phyloP scores from a whole-genome alignment of 2,329 filamentous ascomycete genomes.

The Penicillium capsulatum region DNA sequence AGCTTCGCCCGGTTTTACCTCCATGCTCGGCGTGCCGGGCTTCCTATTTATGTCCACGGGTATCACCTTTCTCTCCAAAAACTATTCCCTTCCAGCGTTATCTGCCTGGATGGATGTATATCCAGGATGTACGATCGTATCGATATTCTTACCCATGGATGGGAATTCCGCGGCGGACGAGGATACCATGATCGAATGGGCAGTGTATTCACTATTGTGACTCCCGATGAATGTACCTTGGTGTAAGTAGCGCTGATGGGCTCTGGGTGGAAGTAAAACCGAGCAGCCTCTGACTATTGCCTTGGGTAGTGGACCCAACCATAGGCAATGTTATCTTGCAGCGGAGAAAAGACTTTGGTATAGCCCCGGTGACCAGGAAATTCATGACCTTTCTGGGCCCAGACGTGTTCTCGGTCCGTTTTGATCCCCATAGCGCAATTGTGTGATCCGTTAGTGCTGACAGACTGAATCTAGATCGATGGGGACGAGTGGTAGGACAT shows the following conservation, averaged over 20 bases:
- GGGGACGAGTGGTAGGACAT: slow-evolving; percentile 29
- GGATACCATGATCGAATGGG: slow-evolving; percentile 27
- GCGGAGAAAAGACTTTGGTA: background rate
- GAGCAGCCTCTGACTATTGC: background rate
- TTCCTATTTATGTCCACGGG: slow-evolving; percentile 22
- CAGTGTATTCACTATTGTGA: slow-evolving; percentile 32
- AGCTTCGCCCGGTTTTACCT: background rate
- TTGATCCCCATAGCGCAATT: too few relatives aligned
- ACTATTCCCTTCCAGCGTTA: slow-evolving; percentile 25
- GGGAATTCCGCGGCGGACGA: slow-evolving; percentile 31
- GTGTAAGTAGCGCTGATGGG: too few relatives aligned
- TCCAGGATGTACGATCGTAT: too few relatives aligned
- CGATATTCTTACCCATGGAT: slow-evolving; percentile 29
- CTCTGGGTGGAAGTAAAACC: too few relatives aligned
- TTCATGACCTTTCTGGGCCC: slow-evolving; percentile 31
- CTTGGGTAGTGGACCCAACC: background rate
- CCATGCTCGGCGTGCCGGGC: slow-evolving; percentile 22
- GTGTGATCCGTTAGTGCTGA: slow-evolving; percentile 1
- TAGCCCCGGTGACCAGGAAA: background rate
- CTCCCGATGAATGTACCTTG: slow-evolving; percentile 18
- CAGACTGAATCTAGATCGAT: slow-evolving; percentile 16
- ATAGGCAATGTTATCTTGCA: background rate
- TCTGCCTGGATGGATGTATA: too few relatives aligned
- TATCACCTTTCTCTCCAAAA: slow-evolving; percentile 20
- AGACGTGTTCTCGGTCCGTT: slow-evolving; percentile 36